Conservation (phyloP, 495 filamentous ascomycete species). For the Aspergillus heteromorphus region DNA sequence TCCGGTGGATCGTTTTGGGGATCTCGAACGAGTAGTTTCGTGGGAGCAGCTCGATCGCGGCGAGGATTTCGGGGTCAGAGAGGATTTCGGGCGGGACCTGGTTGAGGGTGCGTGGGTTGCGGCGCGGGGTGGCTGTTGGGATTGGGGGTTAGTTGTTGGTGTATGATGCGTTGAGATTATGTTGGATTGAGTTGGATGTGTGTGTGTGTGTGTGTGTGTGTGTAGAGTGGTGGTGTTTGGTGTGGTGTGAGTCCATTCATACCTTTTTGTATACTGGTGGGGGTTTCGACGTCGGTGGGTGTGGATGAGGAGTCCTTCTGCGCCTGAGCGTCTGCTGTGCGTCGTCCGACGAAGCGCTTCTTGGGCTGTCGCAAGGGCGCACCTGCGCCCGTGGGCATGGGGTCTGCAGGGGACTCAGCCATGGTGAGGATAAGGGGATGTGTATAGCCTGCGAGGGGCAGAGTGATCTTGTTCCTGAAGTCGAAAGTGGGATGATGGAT, state of each 20-base stretch:
- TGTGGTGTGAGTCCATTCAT: no score
- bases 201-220: neutral
- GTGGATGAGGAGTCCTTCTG: constrained; percentile 32
- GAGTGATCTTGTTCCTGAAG: no score
- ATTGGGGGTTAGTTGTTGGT: neutral
- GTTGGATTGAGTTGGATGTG: neutral
- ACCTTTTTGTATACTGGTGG: constrained; percentile 47
- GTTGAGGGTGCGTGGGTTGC: constrained; percentile 72
- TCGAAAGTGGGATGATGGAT: constrained; percentile 15
- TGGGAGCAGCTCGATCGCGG: constrained; percentile 80
- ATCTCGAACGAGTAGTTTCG: constrained; percentile 97
- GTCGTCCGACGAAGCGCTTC: constrained; percentile 74
- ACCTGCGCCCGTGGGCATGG: constrained; percentile 5
- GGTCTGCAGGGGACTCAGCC: constrained; percentile 12
- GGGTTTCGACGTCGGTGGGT: constrained; percentile 59
- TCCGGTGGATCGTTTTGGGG: constrained; percentile 93
- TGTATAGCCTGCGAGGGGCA: neutral
- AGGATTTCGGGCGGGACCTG: constrained; percentile 85
- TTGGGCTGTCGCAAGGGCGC: constrained; percentile 50
- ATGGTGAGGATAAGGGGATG: neutral
- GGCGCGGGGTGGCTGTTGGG: constrained; percentile 53
- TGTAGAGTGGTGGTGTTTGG: neutral
- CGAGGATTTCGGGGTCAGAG: constrained; percentile 80
- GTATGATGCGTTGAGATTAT: constrained; percentile 1
- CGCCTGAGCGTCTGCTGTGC: constrained; percentile 51